Percentiles rank a stretch among this genome's conserved stretches.
phyloP scores from a whole-genome alignment of 129 eudicot species.

The Glebionis coronaria region DNA sequence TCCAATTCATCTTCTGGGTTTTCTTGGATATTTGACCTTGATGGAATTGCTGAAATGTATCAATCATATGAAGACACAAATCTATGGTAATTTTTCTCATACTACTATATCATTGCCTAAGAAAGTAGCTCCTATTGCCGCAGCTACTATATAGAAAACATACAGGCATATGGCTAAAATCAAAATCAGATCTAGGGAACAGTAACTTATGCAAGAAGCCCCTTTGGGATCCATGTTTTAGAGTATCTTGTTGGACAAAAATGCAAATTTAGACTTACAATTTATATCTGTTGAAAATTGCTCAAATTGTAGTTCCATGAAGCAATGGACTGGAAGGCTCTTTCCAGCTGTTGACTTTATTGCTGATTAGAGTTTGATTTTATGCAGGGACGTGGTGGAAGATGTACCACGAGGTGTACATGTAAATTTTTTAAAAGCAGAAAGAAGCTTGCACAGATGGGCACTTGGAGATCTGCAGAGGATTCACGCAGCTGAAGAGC shows the following conservation, averaged over 20 bases:
- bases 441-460: slow-evolving; percentile 96
- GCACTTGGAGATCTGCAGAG: slow-evolving; percentile 92
- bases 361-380: slow-evolving; percentile 2
- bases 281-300: too few species aligned
- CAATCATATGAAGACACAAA: slow-evolving; percentile 91
- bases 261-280: neutral
- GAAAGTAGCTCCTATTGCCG: neutral
- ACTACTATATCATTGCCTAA: neutral
- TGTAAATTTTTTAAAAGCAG: slow-evolving; percentile 82
- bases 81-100: slow-evolving; percentile 48
- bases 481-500: slow-evolving; percentile 91
- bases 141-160: neutral
- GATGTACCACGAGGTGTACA: slow-evolving; percentile 94
- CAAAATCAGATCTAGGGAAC: neutral
- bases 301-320: too few species aligned
- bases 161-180: neutral
- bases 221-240: neutral
- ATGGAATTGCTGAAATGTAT: slow-evolving; percentile 90
- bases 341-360: neutral
- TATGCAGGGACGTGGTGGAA: slow-evolving; percentile 77
- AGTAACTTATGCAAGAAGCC: neutral
- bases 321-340: too few species aligned
- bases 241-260: neutral
- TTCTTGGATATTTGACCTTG: slow-evolving; percentile 78
- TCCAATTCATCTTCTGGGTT: slow-evolving; percentile 56